Conservation (phyloP, 768 basidiomycete genomes). For the Termitomyces sp. region DNA sequence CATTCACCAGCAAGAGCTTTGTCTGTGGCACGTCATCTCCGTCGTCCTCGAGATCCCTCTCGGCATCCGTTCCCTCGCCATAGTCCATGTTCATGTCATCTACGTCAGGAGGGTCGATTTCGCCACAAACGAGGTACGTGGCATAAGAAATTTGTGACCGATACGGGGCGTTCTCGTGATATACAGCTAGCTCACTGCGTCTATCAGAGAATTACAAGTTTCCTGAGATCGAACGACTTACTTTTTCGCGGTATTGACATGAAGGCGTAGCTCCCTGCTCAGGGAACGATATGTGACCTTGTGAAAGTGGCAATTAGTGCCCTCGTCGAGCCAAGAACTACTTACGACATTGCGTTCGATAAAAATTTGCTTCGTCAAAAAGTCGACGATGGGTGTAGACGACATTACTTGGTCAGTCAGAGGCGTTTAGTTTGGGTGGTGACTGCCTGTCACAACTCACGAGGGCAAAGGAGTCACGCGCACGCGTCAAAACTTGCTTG, state of each 20-base stretch:
- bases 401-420: slow-evolving; percentile 27
- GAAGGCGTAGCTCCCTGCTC: slow-evolving; percentile 63
- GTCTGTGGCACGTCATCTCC: slow-evolving; percentile 40
- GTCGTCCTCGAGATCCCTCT: slow-evolving; percentile 29
- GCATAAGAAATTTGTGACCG: slow-evolving; percentile 43
- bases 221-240: slow-evolving; percentile 25
- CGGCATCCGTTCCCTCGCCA: slow-evolving; percentile 23
- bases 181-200: slow-evolving; percentile 58
- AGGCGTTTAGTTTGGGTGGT: not conserved
- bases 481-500: slow-evolving; percentile 5
- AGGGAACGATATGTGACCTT: slow-evolving; percentile 80
- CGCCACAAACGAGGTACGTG: slow-evolving; percentile 71
- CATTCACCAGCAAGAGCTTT: slow-evolving; percentile 55
- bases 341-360: slow-evolving; percentile 46
- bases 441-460: slow-evolving; percentile 8
- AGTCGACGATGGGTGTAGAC: slow-evolving; percentile 37
- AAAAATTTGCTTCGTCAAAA: slow-evolving; percentile 44
- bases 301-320: not conserved
- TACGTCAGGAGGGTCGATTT: slow-evolving; percentile 24
- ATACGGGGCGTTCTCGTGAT: slow-evolving; percentile 42
- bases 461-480: not conserved
- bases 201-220: not conserved
- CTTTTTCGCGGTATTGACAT: slow-evolving; percentile 81
- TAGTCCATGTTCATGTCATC: slow-evolving; percentile 38
- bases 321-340: not conserved